Evolutionary conservation across 768 basidiomycete genomes (phyloP).

Genomic region (Termitomyces sp.): DNA sequence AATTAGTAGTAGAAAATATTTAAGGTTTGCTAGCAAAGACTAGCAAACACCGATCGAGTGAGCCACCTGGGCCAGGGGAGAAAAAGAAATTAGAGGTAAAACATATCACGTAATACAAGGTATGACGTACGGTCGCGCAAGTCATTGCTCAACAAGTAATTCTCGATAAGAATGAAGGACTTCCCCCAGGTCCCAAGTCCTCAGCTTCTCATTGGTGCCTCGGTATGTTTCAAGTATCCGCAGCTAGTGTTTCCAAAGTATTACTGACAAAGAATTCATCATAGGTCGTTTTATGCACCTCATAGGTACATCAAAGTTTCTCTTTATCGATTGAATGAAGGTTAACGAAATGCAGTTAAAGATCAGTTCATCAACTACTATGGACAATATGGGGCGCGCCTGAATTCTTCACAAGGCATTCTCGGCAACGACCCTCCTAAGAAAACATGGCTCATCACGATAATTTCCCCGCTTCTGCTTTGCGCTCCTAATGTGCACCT

Average conservation of each 20-base stretch:
- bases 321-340: no score
- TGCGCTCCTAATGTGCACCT: conserved; percentile 39
- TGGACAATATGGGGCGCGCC: conserved; percentile 38
- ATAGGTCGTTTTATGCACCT: conserved; percentile 4
- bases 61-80: no score
- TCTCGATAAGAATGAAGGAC: not conserved
- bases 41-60: no score
- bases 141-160: no score
- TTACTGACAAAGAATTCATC: not conserved
- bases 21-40: no score
- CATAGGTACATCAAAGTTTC: not conserved
- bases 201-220: conserved; percentile 10
- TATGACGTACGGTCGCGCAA: no score
- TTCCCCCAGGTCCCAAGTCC: not conserved
- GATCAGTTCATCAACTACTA: conserved; percentile 34
- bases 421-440: not conserved
- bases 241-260: no score
- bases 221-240: not conserved
- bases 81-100: no score
- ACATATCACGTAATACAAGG: no score
- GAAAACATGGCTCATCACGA: conserved; percentile 42
- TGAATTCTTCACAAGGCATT: conserved; percentile 26
- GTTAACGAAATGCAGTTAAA: conserved; percentile 1
- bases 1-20: no score
- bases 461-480: conserved; percentile 37